Percentiles rank a stretch among this genome's conserved stretches.
These are phyloP conservation scores for Metschnikowia matae DNA, from an alignment of 805 yeast species.

Conservation along the genomic window DNA sequence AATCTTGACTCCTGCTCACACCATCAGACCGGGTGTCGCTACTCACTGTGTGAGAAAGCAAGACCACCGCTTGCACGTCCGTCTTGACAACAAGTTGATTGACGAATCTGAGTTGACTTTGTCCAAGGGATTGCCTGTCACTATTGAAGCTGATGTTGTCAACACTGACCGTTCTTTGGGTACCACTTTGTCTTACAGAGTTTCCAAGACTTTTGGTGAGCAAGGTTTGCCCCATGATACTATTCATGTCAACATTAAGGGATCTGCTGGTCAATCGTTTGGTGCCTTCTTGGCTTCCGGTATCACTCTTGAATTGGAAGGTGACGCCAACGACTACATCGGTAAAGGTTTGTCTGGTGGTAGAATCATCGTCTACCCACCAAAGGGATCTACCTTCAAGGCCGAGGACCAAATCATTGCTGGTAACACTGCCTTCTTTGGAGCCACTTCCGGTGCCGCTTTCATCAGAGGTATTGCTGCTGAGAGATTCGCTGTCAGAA, in stretches of 20 bases:
- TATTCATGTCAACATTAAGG: slow-evolving; percentile 83
- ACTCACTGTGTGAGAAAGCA: slow-evolving; percentile 89
- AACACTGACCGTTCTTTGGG: slow-evolving; percentile 97
- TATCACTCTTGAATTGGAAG: slow-evolving; percentile 89
- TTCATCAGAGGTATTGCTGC: slow-evolving; percentile 97
- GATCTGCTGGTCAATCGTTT: slow-evolving; percentile 97
- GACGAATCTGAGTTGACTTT: slow-evolving; percentile 95
- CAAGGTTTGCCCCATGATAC: slow-evolving; percentile 93
- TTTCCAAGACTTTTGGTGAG: slow-evolving; percentile 91
- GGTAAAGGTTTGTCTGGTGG: slow-evolving; percentile 98
- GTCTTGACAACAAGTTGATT: slow-evolving; percentile 91
- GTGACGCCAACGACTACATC: slow-evolving; percentile 97
- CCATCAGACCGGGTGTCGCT: slow-evolving; percentile 94
- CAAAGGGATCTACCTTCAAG: slow-evolving; percentile 74
- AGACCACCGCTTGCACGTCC: slow-evolving; percentile 88
- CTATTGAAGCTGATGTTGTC: slow-evolving; percentile 87
- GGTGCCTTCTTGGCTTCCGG: slow-evolving; percentile 98
- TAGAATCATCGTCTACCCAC: slow-evolving; percentile 87
- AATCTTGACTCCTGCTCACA: slow-evolving; percentile 93
- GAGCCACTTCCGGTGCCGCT: slow-evolving; percentile 94
- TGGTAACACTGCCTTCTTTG: slow-evolving; percentile 96
- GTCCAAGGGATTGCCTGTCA: slow-evolving; percentile 93
- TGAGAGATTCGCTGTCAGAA: slow-evolving; percentile 96
- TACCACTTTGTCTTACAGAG: slow-evolving; percentile 88
- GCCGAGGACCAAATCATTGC: slow-evolving; percentile 95